phyloP scores from a whole-genome alignment of 192 early-diverging fungal genomes.

The Backusella psychrophila region DNA sequence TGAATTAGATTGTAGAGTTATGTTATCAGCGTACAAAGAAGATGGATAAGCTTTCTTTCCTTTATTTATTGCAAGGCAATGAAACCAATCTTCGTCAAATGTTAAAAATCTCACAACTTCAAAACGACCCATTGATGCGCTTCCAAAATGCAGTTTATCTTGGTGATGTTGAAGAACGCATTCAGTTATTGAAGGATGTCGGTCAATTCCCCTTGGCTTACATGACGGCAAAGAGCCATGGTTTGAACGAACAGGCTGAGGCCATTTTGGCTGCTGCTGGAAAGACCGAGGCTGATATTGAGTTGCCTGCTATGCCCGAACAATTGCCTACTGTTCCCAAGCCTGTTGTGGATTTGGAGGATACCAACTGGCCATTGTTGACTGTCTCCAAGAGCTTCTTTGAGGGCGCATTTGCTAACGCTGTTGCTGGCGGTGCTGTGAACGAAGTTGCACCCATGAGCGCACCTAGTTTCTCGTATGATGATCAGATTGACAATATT shows the following conservation, averaged over 20 bases:
- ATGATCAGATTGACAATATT: conserved; percentile 50
- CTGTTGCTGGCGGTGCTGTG: background rate
- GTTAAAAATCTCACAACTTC: conserved; percentile 89
- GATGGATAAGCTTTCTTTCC: conserved; percentile 92
- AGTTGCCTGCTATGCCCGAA: conserved; percentile 37
- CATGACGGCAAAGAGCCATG: conserved; percentile 87
- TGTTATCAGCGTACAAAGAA: conserved; percentile 90
- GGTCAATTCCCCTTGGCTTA: conserved; percentile 93
- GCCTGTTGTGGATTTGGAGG: conserved; percentile 69
- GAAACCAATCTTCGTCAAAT: conserved; percentile 90
- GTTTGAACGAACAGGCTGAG: conserved; percentile 82
- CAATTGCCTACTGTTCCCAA: conserved; percentile 65
- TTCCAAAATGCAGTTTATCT: conserved; percentile 92
- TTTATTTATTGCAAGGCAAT: conserved; percentile 93
- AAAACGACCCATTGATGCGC: conserved; percentile 83
- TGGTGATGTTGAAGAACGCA: conserved; percentile 91
- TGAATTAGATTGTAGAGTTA: conserved; percentile 75
- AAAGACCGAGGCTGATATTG: conserved; percentile 60
- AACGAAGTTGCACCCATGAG: conserved; percentile 30
- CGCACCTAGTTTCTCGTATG: conserved; percentile 53
- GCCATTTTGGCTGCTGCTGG: conserved; percentile 76
- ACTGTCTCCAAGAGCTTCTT: conserved; percentile 84
- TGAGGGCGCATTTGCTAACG: conserved; percentile 59
- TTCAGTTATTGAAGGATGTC: conserved; percentile 78
- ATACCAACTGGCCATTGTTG: conserved; percentile 93